Evolutionary conservation across 2,329 filamentous ascomycete species (phyloP).

Genomic region (Colletotrichum spaethianum): DNA sequence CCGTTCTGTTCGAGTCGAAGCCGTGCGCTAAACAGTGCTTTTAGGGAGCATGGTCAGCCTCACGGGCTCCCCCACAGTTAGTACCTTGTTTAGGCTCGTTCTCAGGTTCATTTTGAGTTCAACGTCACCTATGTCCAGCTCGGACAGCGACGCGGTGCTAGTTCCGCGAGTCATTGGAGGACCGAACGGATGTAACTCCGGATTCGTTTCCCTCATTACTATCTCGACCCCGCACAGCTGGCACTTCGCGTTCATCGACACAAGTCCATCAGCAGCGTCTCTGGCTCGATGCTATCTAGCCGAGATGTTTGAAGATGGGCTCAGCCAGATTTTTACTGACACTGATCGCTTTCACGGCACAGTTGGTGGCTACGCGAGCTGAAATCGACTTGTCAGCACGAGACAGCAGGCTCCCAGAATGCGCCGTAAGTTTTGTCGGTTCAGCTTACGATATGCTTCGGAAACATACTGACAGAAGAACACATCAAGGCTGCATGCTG

Average conservation of each 20-base stretch:
- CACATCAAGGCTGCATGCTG: constrained; percentile 10
- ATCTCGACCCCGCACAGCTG: not conserved
- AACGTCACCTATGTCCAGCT: not conserved
- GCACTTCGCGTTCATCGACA: not conserved
- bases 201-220: not conserved
- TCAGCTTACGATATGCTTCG: not conserved
- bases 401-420: constrained; percentile 13
- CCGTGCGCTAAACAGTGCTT: too few species aligned
- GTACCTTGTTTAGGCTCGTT: not conserved
- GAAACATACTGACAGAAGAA: not conserved
- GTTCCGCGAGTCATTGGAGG: not conserved
- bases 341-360: not conserved
- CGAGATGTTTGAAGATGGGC: not conserved
- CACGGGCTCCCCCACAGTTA: not conserved
- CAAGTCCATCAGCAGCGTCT: not conserved
- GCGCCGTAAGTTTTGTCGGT: not conserved
- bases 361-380: not conserved
- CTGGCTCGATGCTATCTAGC: not conserved
- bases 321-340: not conserved
- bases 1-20: not conserved
- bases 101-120: not conserved
- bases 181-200: not conserved
- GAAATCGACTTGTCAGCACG: constrained; percentile 8
- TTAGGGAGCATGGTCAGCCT: too few species aligned
- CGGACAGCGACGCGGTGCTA: not conserved